Base-by-base conservation (phyloP, 192 early-diverging fungal genomes). In the Polychytrium aggregatum region DNA sequence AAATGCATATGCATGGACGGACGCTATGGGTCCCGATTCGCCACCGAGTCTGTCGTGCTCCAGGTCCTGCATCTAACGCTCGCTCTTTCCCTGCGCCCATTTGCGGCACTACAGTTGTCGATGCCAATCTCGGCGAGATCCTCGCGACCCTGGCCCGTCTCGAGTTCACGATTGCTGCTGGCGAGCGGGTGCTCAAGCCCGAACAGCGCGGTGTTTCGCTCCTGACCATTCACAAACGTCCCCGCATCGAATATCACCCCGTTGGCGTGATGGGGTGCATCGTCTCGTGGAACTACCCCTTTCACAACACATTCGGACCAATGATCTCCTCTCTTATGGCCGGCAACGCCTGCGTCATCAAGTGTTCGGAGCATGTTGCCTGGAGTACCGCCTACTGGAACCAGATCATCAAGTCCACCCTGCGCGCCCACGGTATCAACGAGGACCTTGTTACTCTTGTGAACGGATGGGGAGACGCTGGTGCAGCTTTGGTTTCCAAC, bases 251-350 rank as follows among this genome's bases (percentile, higher is more conserved):
- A 18, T 89, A 87, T 57, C 72, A 78, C 45, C 88, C 88, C 4
- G 68, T 85, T 52, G 88, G 88, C 17, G 82, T 88, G 2, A 82
- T 87, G 1, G 78, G 84, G 10, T 83, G 84, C 20, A 59, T 91
- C 48, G 86, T 91, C 1, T 79, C 76, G 22, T 91, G 88, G 88
- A 91, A 91, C 62, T 91, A 91, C 51, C 88, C 88, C 26, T 72
- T 60, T 46, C 61, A 63, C 56, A 63, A 63, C 74, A 46, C 49
- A 17, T 61, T 92, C 50, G 82, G 83, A 2, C 89, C 86, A 6
- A 60, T 90, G 10, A 85, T 87, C 43, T 80, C 84, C 20, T 83
- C 89, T 0, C 59, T 92, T 16, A 84, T 90, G 58, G 70, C 84
- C 14, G 89, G 89, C 11, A 92, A 92, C 51, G 87, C 81, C 35